Evolutionary conservation across 108 stramenopile species (phyloP).

Genomic region (Fragilariopsis cylindrus): DNA sequence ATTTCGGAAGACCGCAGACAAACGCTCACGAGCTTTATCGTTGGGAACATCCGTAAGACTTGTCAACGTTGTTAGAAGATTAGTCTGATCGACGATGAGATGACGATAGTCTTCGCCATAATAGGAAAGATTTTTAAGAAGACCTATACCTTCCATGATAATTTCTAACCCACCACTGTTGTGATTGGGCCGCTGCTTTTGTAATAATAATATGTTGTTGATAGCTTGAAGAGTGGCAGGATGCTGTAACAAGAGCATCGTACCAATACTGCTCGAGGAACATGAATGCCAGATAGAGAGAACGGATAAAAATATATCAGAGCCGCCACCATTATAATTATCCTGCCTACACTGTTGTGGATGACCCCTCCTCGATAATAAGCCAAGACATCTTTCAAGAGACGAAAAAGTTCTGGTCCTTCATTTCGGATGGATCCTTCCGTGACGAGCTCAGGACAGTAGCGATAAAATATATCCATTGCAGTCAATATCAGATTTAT

Average conservation of each 20-base stretch:
- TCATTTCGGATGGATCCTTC: slow-evolving; percentile 22
- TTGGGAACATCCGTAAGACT: slow-evolving; percentile 12
- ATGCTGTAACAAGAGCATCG: slow-evolving; percentile 27
- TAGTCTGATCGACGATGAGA: slow-evolving; percentile 26
- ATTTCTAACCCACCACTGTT: neutral
- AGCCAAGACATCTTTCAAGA: slow-evolving; percentile 14
- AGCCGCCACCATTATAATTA: neutral
- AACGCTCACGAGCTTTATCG: slow-evolving; percentile 29
- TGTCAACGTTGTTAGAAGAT: slow-evolving; percentile 25
- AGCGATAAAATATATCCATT: slow-evolving; percentile 33
- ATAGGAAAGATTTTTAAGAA: slow-evolving; percentile 50
- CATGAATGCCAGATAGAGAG: slow-evolving; percentile 37
- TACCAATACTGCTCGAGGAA: slow-evolving; percentile 25
- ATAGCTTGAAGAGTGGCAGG: slow-evolving; percentile 1
- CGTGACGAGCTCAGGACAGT: slow-evolving; percentile 19
- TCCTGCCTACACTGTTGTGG: neutral
- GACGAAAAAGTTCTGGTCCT: slow-evolving; percentile 21
- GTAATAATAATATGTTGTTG: neutral
- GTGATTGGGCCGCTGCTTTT: neutral
- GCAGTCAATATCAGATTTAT: slow-evolving; percentile 20
- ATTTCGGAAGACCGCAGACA: slow-evolving; percentile 56
- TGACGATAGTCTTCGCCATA: slow-evolving; percentile 43
- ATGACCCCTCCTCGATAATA: neutral
- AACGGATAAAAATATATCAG: slow-evolving; percentile 1
- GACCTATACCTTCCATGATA: slow-evolving; percentile 32